Evolutionary conservation across 2,329 filamentous ascomycete species (phyloP).

Genomic region (Alternaria hordeiaustralica): DNA sequence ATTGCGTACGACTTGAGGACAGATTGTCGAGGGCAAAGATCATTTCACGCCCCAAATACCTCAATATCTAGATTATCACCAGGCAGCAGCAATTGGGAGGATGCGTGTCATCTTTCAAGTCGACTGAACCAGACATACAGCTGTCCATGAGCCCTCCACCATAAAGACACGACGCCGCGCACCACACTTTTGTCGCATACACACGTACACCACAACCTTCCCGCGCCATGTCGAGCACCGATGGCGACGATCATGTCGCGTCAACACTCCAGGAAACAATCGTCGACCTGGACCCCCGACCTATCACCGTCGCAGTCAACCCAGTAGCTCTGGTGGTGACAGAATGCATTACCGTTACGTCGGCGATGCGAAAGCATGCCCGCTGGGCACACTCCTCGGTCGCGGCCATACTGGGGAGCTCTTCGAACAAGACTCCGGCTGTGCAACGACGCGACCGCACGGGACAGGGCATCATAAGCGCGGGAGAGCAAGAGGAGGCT

Average conservation of each 20-base stretch:
- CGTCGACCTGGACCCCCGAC: constrained; percentile 30
- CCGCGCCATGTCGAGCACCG: constrained; percentile 39
- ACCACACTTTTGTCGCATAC: constrained; percentile 22
- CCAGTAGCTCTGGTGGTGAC: constrained; percentile 93
- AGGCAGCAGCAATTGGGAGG: constrained; percentile 22
- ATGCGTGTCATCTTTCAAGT: constrained; percentile 34
- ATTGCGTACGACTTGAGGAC: background rate
- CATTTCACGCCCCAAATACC: background rate
- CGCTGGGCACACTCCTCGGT: constrained; percentile 96
- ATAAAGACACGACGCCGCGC: constrained; percentile 28
- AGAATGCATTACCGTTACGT: constrained; percentile 98
- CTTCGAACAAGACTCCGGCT: constrained; percentile 55
- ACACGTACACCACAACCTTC: background rate
- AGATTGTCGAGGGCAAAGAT: background rate
- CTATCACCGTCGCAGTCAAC: constrained; percentile 81
- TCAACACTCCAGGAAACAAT: constrained; percentile 34
- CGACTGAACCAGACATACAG: constrained; percentile 37
- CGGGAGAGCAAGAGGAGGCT: constrained; percentile 58
- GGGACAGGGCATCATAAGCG: constrained; percentile 44
- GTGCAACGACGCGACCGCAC: constrained; percentile 45
- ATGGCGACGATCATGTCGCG: constrained; percentile 27
- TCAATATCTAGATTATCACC: background rate
- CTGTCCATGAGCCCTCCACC: constrained; percentile 30
- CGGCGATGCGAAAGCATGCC: constrained; percentile 96
- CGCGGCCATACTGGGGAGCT: constrained; percentile 88